Base-by-base conservation (phyloP, 495 filamentous ascomycete species). In the Jackrogersella minutella region DNA sequence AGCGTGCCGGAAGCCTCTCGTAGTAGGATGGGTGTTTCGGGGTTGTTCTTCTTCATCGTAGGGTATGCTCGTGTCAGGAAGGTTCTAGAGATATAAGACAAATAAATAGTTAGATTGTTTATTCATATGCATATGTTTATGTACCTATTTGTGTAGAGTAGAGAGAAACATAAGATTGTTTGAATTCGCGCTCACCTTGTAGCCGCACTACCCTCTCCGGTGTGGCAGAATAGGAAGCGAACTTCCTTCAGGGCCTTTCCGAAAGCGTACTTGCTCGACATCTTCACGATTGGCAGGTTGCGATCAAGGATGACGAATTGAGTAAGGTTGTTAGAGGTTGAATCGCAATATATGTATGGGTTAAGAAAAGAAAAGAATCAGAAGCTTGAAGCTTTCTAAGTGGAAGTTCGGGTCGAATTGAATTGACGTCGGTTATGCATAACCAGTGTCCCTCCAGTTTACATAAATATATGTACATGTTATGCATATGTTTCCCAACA, bases 11-110 rank as follows among this genome's bases (percentile, higher is more conserved):
- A 76, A 30, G 96, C 95, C 79, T 99, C 96, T 66, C 95, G 91
- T 51, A 99, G 85, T 83, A 99, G 80, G 78, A 99, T 98, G 47
- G 95, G 95, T 39, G 86, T 97, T 77, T 92, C 80, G 8, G 95
- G 95, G 81, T 99, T 98, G 83, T 95, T 89, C 85, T 96, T 96
- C 87, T 99, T 99, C 94, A 99, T 98, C 69, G 91, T 93, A 5
- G 95, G 96, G 79, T 99, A 99, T 56, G 93, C 91, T 76, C 90
- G 87, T 60, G 88, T 88, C 49, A 99, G 82, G 84, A 99, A 99
- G 10, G 90, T 86, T 77, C 95, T 99, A 73, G 39, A 46, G 39
- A 37, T n/a, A n/a, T n/a, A n/a, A n/a, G n/a, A n/a, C n/a, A n/a
- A n/a, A n/a, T n/a, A n/a, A n/a, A n/a, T n/a, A n/a, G n/a, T n/a